These are phyloP conservation scores for Cladophialophora yegresii DNA, from an alignment of 2,329 filamentous ascomycete genomes.

Conservation along the genomic window DNA sequence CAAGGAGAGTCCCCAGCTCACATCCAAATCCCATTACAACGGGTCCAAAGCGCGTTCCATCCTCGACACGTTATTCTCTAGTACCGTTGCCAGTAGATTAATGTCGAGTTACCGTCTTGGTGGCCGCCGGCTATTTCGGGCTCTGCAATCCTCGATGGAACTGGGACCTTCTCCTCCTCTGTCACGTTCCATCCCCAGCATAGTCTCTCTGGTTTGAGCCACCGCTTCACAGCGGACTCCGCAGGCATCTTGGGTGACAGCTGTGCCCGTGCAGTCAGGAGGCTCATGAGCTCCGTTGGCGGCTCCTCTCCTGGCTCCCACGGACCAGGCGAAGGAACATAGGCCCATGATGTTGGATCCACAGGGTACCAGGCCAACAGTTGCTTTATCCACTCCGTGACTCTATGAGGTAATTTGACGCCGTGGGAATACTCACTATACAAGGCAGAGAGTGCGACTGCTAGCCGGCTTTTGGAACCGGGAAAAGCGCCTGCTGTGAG, in stretches of 20 bases:
- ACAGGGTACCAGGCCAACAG: slow-evolving; percentile 37
- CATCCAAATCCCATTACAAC: background rate
- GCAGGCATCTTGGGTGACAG: slow-evolving; percentile 23
- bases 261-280: slow-evolving; percentile 25
- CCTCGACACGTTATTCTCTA: background rate
- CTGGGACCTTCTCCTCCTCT: slow-evolving; percentile 41
- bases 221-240: slow-evolving; percentile 26
- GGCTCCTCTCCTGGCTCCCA: slow-evolving; percentile 33
- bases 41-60: background rate
- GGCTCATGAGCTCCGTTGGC: slow-evolving; percentile 29
- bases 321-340: slow-evolving; percentile 33
- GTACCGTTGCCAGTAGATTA: slow-evolving; percentile 30
- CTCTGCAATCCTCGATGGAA: slow-evolving; percentile 26
- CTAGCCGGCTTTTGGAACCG: slow-evolving; percentile 27
- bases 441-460: slow-evolving; percentile 33
- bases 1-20: background rate
- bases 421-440: slow-evolving; percentile 31
- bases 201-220: slow-evolving; percentile 36
- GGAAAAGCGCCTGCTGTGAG: background rate
- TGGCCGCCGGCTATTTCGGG: background rate
- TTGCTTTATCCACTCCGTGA: slow-evolving; percentile 42
- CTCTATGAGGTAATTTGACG: slow-evolving; percentile 39
- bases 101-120: slow-evolving; percentile 4
- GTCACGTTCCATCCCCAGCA: slow-evolving; percentile 49
- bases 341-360: slow-evolving; percentile 39